These are phyloP conservation scores for Stagonosporopsis cucurbitacearum DNA, from an alignment of 2,329 filamentous ascomycete species.

Conservation along the genomic window DNA sequence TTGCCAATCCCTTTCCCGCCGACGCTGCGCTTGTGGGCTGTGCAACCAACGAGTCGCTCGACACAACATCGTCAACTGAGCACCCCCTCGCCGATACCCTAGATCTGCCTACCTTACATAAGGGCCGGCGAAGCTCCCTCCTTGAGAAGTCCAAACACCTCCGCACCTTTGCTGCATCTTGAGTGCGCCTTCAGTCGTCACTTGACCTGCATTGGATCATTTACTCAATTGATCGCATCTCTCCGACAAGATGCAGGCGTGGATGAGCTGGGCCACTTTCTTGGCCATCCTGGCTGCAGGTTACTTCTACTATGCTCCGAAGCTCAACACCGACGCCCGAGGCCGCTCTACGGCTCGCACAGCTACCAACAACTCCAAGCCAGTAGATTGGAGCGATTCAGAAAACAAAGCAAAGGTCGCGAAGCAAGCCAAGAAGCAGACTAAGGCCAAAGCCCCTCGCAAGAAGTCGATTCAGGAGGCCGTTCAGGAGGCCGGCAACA, in stretches of 20 bases:
- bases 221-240: neutral
- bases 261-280: slow-evolving; percentile 44
- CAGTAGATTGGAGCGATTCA: slow-evolving; percentile 36
- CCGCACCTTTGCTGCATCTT: slow-evolving; percentile 1
- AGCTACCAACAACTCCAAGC: slow-evolving; percentile 29
- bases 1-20: slow-evolving; percentile 33
- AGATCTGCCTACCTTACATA: slow-evolving; percentile 24
- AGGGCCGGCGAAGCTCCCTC: slow-evolving; percentile 16
- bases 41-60: slow-evolving; percentile 19
- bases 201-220: slow-evolving; percentile 1
- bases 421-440: slow-evolving; percentile 31
- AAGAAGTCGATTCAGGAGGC: slow-evolving; percentile 47
- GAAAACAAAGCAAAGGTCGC: slow-evolving; percentile 38
- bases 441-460: slow-evolving; percentile 43
- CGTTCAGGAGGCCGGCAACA: slow-evolving; percentile 44
- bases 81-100: slow-evolving; percentile 17
- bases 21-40: slow-evolving; percentile 15
- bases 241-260: slow-evolving; percentile 38
- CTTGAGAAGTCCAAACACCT: slow-evolving; percentile 3
- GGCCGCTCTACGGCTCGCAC: slow-evolving; percentile 40
- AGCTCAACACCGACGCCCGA: slow-evolving; percentile 28
- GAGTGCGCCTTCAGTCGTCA: neutral
- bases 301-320: slow-evolving; percentile 42
- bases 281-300: slow-evolving; percentile 37
- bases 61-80: slow-evolving; percentile 15